Percentiles rank a stretch among this genome's conserved stretches.
These are phyloP conservation scores for Aspergillus jensenii DNA, from an alignment of 2,329 filamentous ascomycete genomes.

Conservation along the genomic window DNA sequence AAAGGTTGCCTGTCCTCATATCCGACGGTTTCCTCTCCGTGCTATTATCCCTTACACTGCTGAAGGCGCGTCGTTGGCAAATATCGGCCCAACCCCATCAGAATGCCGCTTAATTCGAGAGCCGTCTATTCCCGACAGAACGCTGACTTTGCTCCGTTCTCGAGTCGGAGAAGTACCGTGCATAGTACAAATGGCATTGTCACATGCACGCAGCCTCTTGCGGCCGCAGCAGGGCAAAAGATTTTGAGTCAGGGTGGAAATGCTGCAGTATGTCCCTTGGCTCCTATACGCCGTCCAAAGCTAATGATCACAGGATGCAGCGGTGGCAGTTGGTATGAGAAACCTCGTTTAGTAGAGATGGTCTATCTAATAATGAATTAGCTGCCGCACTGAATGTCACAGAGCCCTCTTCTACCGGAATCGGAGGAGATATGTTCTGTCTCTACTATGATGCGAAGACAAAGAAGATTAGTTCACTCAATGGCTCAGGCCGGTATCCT, in stretches of 20 bases:
- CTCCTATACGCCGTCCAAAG: not conserved
- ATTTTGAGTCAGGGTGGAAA: conserved; percentile 88
- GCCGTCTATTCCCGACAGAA: conserved; percentile 52
- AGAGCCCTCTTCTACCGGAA: conserved; percentile 88
- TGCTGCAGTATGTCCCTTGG: conserved; percentile 68
- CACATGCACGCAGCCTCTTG: conserved; percentile 83
- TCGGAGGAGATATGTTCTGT: conserved; percentile 97
- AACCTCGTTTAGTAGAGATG: not conserved
- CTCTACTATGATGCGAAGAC: conserved; percentile 84
- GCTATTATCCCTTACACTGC: not conserved
- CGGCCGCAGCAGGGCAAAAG: conserved; percentile 81
- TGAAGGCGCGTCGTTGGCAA: not conserved
- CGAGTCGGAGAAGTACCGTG: conserved; percentile 84
- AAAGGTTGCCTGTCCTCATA: not conserved
- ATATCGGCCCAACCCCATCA: conserved; percentile 1
- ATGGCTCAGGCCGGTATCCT: conserved; percentile 86
- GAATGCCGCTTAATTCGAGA: conserved; percentile 50
- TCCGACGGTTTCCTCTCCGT: not conserved
- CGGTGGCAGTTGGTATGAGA: conserved; percentile 77
- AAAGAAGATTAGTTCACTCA: conserved; percentile 79
- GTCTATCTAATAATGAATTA: conserved; percentile 31
- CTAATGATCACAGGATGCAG: conserved; percentile 69
- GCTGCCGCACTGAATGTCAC: conserved; percentile 91
- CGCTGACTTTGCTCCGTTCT: conserved; percentile 40
- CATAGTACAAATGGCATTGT: conserved; percentile 93